Conservation (phyloP, 208 protist genomes). For the Acanthamoeba lugdunensis region DNA sequence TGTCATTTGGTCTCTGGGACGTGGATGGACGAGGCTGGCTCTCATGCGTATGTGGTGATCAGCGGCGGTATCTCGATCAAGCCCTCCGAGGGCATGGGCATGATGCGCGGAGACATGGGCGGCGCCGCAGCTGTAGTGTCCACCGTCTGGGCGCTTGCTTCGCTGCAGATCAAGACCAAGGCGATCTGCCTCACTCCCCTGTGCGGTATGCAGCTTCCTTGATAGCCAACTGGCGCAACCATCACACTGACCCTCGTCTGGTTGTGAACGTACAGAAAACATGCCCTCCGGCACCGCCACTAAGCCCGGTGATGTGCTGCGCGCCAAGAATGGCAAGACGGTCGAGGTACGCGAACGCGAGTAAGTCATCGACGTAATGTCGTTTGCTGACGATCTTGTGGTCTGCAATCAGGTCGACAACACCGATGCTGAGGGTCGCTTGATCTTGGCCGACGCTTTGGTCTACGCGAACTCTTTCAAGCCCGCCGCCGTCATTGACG, state of each 20-base stretch:
- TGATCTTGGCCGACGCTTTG: constrained; percentile 85
- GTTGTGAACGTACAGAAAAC: constrained; percentile 79
- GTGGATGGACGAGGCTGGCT: too few relatives aligned
- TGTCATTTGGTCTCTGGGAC: neutral
- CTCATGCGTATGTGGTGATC: neutral
- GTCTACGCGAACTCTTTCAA: constrained; percentile 77
- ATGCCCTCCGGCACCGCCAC: constrained; percentile 82
- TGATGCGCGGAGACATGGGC: constrained; percentile 87
- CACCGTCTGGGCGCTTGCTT: constrained; percentile 71
- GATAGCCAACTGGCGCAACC: neutral
- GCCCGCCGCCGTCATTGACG: constrained; percentile 80
- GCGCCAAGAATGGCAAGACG: constrained; percentile 81
- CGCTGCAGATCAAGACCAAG: constrained; percentile 71
- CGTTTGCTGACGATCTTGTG: neutral
- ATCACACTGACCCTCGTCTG: neutral
- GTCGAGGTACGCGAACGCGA: constrained; percentile 76
- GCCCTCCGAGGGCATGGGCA: constrained; percentile 80
- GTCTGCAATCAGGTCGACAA: constrained; percentile 80
- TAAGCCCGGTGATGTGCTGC: constrained; percentile 83
- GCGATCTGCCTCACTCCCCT: constrained; percentile 79
- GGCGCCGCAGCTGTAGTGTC: constrained; percentile 81
- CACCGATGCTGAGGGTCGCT: constrained; percentile 86
- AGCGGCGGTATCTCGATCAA: constrained; percentile 84
- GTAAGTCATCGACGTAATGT: neutral
- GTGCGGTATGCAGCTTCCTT: constrained; percentile 10